Percentiles rank a stretch among this genome's conserved stretches.
Conservation (phyloP, 2,329 filamentous ascomycete species). For the Scedosporium boydii region DNA sequence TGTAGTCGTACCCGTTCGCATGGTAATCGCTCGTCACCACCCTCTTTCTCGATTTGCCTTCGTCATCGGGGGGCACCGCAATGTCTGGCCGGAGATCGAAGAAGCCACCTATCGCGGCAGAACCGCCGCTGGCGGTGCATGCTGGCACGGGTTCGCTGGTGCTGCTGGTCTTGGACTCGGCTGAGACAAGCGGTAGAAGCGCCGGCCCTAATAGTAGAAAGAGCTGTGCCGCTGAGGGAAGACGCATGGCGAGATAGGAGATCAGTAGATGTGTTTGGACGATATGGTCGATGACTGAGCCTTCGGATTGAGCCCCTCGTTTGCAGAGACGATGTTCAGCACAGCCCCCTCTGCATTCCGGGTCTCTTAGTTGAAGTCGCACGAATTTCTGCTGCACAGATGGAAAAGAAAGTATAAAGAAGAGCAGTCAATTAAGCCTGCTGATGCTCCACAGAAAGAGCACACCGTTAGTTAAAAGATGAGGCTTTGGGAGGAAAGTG, state of each 20-base stretch:
- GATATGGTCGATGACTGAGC: neutral
- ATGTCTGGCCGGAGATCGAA: constrained; percentile 49
- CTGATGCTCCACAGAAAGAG: neutral
- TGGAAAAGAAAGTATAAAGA: too few relatives aligned
- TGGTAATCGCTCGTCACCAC: constrained; percentile 42
- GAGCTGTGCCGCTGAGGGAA: neutral
- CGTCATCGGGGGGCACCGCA: constrained; percentile 29
- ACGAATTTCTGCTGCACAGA: too few relatives aligned
- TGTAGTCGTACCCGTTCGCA: constrained; percentile 66
- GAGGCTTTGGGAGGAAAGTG: neutral
- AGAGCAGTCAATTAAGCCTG: too few relatives aligned
- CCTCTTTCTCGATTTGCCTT: constrained; percentile 32
- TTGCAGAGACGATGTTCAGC: neutral
- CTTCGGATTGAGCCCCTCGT: neutral
- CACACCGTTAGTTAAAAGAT: neutral
- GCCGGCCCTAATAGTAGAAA: constrained; percentile 24
- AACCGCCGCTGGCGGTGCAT: constrained; percentile 44
- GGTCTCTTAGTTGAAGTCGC: too few relatives aligned
- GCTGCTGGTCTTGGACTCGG: constrained; percentile 21
- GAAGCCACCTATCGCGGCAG: constrained; percentile 45
- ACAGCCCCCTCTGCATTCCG: too few relatives aligned
- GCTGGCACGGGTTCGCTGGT: constrained; percentile 34
- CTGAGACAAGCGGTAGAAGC: constrained; percentile 16
- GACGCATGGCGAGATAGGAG: neutral
- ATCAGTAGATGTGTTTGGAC: neutral